Evolutionary conservation across 129 eudicot genomes (phyloP), one percentile per base, ranked within the genome.

Genomic region (Centella asiatica): DNA sequence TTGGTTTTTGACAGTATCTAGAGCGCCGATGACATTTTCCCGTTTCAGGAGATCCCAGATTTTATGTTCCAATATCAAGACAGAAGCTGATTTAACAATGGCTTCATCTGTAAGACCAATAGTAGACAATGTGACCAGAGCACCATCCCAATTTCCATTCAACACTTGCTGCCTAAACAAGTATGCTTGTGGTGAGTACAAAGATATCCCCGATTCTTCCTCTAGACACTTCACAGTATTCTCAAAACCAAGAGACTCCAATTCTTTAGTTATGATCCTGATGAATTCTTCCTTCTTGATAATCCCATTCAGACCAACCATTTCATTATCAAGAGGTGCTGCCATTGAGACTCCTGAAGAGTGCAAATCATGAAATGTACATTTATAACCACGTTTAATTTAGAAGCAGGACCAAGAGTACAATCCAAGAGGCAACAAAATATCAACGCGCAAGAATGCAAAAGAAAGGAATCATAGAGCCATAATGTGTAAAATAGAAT

Each of bases 31-130:
- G 24, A 65, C 26, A 19, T 68, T 74, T 53, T 44, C 74, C 33
- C 44, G 55, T 34, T 64, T 44, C 57, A 74, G 48, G 45, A 68
- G 70, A 18, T 74, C 79, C 29, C 61, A 40, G 37, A 68, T 68
- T 50, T 74, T 74, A 34, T 74, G 70, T 51, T 74, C 79, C 60
- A 74, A 55, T 32, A 74, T 52, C 36, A 74, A 19, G 59, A 68
- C 62, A 42, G 68, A 68, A 27, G 79, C 74, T 0, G 70, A 53
- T 55, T 74, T 74, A n/a, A 53, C 24, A 6, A 34, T 48, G 18
- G 44, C 1, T 44, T 62, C 74, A 33, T 74, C 66, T 12, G 56
- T 18, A 23, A 68, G 50, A 53, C 79, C 69, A 45, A 74, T 68
- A 15, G 22, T 34, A 19, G 60, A 60, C 79, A 74, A 74, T 24